Conservation (phyloP, 331 rosid species). For the Dryas integrifolia region DNA sequence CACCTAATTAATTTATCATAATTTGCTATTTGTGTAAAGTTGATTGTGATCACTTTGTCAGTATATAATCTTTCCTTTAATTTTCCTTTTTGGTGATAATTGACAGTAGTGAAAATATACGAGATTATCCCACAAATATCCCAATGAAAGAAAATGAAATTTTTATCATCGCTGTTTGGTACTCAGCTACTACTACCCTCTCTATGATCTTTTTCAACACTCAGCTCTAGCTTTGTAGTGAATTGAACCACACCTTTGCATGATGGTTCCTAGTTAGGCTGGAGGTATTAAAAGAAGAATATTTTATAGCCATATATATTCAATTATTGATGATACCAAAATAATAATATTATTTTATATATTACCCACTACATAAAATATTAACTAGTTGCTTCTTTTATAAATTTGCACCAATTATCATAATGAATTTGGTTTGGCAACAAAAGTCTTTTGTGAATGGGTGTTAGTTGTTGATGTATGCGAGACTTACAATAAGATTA, state of each 20-base stretch:
- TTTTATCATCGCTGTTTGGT: neutral
- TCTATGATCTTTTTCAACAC: neutral
- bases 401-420: neutral
- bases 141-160: neutral
- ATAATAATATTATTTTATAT: neutral
- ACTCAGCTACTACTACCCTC: neutral
- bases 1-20: neutral
- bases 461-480: neutral
- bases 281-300: neutral
- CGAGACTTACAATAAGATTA: too few relatives aligned
- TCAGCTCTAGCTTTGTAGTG: neutral
- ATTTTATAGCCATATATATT: neutral
- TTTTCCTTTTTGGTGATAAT: neutral
- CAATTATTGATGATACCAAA: neutral
- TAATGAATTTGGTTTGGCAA: neutral
- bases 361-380: neutral
- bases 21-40: slow-evolving; percentile 5
- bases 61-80: neutral
- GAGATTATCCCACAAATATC: neutral
- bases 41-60: neutral
- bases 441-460: too few relatives aligned
- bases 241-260: neutral
- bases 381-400: neutral
- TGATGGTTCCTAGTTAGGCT: slow-evolving; percentile 4
- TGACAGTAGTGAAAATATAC: neutral